Percentiles rank a stretch among this genome's conserved stretches.
Evolutionary conservation across 192 early-diverging fungal species (phyloP).

Genomic region (Chytriomyces sp.): DNA sequence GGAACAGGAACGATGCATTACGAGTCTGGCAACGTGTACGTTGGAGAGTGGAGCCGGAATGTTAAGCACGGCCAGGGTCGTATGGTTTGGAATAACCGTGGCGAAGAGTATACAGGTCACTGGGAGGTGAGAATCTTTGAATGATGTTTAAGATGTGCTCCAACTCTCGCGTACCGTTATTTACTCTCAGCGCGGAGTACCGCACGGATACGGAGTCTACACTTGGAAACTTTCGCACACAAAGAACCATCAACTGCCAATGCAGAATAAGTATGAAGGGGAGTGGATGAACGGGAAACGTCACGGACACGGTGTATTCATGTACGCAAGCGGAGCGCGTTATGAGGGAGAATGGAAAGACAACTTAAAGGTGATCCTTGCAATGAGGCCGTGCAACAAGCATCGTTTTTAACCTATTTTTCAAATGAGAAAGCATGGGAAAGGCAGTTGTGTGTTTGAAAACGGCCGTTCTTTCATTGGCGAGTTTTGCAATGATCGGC

Average conservation of each 20-base stretch:
- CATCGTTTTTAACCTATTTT: too few species aligned
- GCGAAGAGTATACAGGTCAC: conserved; percentile 55
- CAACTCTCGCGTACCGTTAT: background rate
- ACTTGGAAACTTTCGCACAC: conserved; percentile 44
- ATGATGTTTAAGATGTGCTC: conserved; percentile 4
- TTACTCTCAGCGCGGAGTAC: conserved; percentile 44
- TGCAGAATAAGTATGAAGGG: conserved; percentile 56
- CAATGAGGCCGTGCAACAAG: too few species aligned
- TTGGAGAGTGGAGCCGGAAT: conserved; percentile 57
- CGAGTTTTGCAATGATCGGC: conserved; percentile 51
- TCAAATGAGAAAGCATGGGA: conserved; percentile 42
- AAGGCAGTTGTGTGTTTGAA: conserved; percentile 50
- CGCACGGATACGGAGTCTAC: conserved; percentile 56
- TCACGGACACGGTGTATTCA: conserved; percentile 54
- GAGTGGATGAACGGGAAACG: conserved; percentile 56
- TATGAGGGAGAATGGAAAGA: conserved; percentile 63
- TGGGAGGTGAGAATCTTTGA: conserved; percentile 50
- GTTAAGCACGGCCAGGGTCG: conserved; percentile 53
- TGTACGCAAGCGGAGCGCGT: conserved; percentile 56
- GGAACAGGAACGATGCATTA: conserved; percentile 59
- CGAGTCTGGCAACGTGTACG: conserved; percentile 59
- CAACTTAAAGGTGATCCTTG: conserved; percentile 50
- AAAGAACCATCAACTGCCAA: conserved; percentile 49
- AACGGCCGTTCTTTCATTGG: conserved; percentile 57
- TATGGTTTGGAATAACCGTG: conserved; percentile 55